Percentiles rank a stretch among this genome's conserved stretches.
Conservation (phyloP, 495 filamentous ascomycete genomes). For the Hypoxylon crocopeplum region DNA sequence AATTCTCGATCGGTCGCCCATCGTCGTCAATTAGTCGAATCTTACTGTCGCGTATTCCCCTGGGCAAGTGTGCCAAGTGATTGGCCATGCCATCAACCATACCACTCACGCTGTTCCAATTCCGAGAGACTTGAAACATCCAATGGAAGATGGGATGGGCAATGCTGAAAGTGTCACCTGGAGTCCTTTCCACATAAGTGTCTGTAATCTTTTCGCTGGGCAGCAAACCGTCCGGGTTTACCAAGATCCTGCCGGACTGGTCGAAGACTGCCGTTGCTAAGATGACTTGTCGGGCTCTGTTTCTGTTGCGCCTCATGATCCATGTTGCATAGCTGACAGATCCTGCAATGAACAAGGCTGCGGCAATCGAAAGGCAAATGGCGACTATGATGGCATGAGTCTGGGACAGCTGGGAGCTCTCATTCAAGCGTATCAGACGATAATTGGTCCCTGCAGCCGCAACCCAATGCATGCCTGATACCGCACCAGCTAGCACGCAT, state of each 20-base stretch:
- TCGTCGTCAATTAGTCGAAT: slow-evolving; percentile 48
- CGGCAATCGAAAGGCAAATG: slow-evolving; percentile 65
- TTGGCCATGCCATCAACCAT: slow-evolving; percentile 73
- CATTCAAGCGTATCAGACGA: slow-evolving; percentile 47
- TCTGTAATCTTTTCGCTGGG: slow-evolving; percentile 82
- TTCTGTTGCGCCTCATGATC: slow-evolving; percentile 60
- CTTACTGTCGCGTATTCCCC: slow-evolving; percentile 28
- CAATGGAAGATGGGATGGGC: slow-evolving; percentile 85
- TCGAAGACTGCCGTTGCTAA: slow-evolving; percentile 82
- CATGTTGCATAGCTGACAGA: slow-evolving; percentile 62
- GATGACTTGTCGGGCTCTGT: slow-evolving; percentile 77
- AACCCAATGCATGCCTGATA: slow-evolving; percentile 90
- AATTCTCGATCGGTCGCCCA: slow-evolving; percentile 63
- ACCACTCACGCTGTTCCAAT: slow-evolving; percentile 73
- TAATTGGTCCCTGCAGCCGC: slow-evolving; percentile 76
- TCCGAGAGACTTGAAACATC: slow-evolving; percentile 79
- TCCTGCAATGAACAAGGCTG: slow-evolving; percentile 62
- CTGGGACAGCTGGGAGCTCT: slow-evolving; percentile 51
- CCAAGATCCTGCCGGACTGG: slow-evolving; percentile 74
- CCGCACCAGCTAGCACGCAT: slow-evolving; percentile 70
- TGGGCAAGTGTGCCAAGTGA: slow-evolving; percentile 56
- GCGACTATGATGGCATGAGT: slow-evolving; percentile 68
- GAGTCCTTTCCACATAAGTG: slow-evolving; percentile 74
- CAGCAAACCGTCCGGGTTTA: slow-evolving; percentile 80
- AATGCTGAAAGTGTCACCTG: slow-evolving; percentile 77